A percentile compares a stretch with the other conserved stretches of the same genome.
Evolutionary conservation across 352 stramenopile species (phyloP).

Genomic region (Phytophthora pluvialis): DNA sequence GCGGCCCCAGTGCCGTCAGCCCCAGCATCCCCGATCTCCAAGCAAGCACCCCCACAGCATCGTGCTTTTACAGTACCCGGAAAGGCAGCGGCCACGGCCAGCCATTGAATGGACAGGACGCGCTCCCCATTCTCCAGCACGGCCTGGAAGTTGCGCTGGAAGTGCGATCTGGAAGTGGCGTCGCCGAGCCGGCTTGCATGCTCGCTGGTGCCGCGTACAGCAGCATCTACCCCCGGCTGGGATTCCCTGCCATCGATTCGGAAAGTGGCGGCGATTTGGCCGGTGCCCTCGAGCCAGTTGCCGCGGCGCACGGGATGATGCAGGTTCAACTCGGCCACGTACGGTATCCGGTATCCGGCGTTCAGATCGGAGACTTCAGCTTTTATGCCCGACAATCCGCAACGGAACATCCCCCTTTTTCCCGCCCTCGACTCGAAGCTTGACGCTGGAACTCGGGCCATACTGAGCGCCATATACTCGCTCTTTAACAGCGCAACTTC

Average conservation of each 20-base stretch:
- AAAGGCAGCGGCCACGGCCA: background rate
- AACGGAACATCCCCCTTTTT: conserved; percentile 12
- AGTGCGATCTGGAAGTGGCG: conserved; percentile 25
- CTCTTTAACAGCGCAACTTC: conserved; percentile 28
- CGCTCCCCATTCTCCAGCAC: conserved; percentile 7
- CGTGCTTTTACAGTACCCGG: conserved; percentile 2
- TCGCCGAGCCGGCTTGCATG: conserved; percentile 18
- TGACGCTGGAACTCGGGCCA: conserved; percentile 19
- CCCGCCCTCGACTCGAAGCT: conserved; percentile 19
- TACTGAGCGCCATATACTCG: conserved; percentile 21
- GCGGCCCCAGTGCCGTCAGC: background rate
- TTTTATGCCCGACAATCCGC: background rate
- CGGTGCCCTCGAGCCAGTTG: conserved; percentile 34
- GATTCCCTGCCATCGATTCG: conserved; percentile 21
- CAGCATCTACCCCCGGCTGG: background rate
- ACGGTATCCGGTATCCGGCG: background rate
- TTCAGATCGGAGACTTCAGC: too few species aligned
- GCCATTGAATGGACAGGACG: background rate
- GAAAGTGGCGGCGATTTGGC: conserved; percentile 38
- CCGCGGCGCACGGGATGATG: conserved; percentile 17
- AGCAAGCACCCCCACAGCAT: background rate
- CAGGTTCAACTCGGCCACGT: conserved; percentile 23
- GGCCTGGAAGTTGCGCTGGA: conserved; percentile 24
- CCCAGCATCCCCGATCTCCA: background rate
- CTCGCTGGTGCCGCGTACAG: conserved; percentile 9